Base-by-base conservation (phyloP, 1,284 basidiomycete genomes). In the Austroboletus niveus region DNA sequence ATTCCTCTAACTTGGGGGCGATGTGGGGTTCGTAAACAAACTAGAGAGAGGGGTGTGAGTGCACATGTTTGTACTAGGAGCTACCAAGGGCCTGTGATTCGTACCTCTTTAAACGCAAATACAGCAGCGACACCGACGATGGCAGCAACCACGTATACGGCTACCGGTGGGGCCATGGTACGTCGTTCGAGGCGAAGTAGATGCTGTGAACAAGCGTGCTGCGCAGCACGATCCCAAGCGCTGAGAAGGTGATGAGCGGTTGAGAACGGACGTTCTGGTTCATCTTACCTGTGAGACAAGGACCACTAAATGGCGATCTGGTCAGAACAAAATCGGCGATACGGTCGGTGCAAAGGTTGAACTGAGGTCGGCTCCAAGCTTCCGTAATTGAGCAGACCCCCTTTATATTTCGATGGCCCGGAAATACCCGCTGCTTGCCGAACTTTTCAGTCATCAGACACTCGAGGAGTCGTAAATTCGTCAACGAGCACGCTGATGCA, bases 11-110 rank as follows among this genome's bases (percentile, higher is more conserved):
- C 41, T 64, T 74, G 0, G 82, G 82, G 32, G 81, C 81, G 47
- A 84, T 73, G 55, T 82, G 81, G 5, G 82, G 82, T 53, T 84
- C 82, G 48, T 81, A 84, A n/a, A 85, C 73, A 52, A 78, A 78
- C 82, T 84, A 48, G 47, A 47, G 42, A 45, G 42, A 27, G 7
- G 52, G 41, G 52, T 62, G 61, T 60, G 52, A 64, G 65, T 46
- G 48, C 63, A 64, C 51, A 60, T 58, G 59, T 53, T 47, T 49
- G 42, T 14, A 30, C 39, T 22, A 7, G 17, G 29, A 29, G 17
- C 36, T 17, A 20, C 35, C 30, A 45, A 36, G 34, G 35, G 34
- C 20, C 11, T 17, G 9, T 0, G 3, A 40, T 11, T 60, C 64
- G 30, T 41, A 78, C 76, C 73, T 78, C 70, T 51, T 74, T 74